phyloP scores from a whole-genome alignment of 2,329 filamentous ascomycete genomes.

The Cladosporium sp. region DNA sequence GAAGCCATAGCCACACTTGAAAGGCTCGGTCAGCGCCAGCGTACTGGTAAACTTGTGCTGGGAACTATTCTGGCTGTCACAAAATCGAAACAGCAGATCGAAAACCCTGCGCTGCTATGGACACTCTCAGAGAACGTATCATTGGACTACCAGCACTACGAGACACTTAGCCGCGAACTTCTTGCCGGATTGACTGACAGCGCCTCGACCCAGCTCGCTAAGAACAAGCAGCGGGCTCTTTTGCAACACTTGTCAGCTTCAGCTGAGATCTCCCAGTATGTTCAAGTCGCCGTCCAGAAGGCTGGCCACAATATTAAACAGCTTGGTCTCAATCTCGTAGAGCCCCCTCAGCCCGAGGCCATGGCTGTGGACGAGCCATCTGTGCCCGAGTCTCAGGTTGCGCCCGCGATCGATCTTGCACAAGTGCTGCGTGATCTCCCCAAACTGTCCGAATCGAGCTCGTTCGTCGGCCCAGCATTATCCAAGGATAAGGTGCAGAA shows the following conservation, averaged over 20 bases:
- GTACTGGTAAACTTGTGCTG: constrained; percentile 22
- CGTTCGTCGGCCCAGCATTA: neutral
- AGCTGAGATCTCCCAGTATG: constrained; percentile 3
- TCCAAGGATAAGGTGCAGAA: neutral
- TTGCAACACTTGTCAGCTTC: constrained; percentile 2
- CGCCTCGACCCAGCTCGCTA: neutral
- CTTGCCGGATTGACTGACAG: neutral
- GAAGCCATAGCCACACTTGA: constrained; percentile 7
- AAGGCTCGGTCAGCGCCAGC: constrained; percentile 2
- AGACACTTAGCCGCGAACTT: constrained; percentile 2
- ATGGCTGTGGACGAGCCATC: constrained; percentile 6
- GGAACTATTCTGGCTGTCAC: constrained; percentile 10
- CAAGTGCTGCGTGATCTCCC: constrained; percentile 3
- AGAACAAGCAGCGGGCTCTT: constrained; percentile 7
- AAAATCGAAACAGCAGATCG: constrained; percentile 6
- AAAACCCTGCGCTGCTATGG: constrained; percentile 3
- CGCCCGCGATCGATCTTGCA: neutral
- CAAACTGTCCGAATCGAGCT: neutral
- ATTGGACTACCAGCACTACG: constrained; percentile 4
- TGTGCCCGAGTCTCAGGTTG: neutral
- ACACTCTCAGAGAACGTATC: constrained; percentile 4
- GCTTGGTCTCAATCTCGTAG: constrained; percentile 6
- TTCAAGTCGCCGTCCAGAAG: neutral
- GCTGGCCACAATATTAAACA: constrained; percentile 1
- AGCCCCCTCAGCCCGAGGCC: constrained; percentile 1